These are phyloP conservation scores for Achlya hypogyna DNA, from an alignment of 352 stramenopile genomes.

Conservation along the genomic window DNA sequence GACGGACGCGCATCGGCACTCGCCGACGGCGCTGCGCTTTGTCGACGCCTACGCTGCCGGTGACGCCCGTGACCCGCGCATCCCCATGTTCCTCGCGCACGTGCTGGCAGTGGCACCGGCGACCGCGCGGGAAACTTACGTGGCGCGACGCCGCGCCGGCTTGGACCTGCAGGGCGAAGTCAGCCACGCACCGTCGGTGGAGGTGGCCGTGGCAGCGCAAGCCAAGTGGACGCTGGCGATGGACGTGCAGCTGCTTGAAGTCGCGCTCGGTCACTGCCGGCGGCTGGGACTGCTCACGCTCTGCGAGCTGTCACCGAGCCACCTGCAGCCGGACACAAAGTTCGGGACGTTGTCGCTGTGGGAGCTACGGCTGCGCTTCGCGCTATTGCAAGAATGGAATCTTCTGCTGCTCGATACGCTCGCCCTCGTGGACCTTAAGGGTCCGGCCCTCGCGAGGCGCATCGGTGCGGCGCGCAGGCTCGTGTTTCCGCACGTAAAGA, in stretches of 20 bases:
- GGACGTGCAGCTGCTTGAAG: constrained; percentile 56
- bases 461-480: constrained; percentile 51
- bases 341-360: constrained; percentile 31
- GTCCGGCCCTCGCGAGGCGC: constrained; percentile 37
- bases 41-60: constrained; percentile 8
- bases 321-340: constrained; percentile 26
- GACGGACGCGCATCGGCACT: not conserved
- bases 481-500: constrained; percentile 67
- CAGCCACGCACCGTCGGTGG: constrained; percentile 37
- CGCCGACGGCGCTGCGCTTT: not conserved
- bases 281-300: constrained; percentile 48
- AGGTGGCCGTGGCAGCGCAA: constrained; percentile 38
- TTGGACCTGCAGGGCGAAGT: constrained; percentile 50
- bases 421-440: constrained; percentile 60
- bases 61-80: constrained; percentile 6
- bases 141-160: constrained; percentile 36
- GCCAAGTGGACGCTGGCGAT: constrained; percentile 62
- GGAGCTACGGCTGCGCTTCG: constrained; percentile 51
- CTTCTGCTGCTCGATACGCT: constrained; percentile 38
- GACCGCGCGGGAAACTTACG: constrained; percentile 30
- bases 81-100: constrained; percentile 4
- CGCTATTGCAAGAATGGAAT: constrained; percentile 52
- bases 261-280: constrained; percentile 34
- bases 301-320: constrained; percentile 52
- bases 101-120: not conserved